A percentile compares a stretch with the other conserved stretches of the same genome.
These are phyloP conservation scores for Pythium graminicola DNA, from an alignment of 352 stramenopile genomes.

Conservation along the genomic window DNA sequence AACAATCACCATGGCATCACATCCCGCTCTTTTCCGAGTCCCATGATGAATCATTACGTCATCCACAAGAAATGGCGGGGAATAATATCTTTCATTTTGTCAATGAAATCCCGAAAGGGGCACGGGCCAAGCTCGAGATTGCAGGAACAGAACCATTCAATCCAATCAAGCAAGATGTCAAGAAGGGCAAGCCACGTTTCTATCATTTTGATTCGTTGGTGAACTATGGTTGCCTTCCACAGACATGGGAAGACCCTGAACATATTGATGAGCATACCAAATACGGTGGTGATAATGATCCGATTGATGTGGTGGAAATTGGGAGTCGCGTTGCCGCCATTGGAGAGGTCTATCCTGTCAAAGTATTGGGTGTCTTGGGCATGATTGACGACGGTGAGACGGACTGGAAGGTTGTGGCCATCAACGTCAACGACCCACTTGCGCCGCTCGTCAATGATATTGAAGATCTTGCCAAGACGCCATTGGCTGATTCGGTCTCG, in stretches of 20 bases:
- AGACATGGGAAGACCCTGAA: constrained; percentile 99
- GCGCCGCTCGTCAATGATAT: constrained; percentile 94
- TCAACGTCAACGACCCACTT: constrained; percentile 94
- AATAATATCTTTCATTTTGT: constrained; percentile 89
- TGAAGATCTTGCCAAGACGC: constrained; percentile 66
- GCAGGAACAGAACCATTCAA: constrained; percentile 87
- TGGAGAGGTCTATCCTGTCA: constrained; percentile 95
- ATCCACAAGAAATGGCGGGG: constrained; percentile 28
- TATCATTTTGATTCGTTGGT: constrained; percentile 83
- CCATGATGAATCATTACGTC: constrained; percentile 21
- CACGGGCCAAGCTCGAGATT: constrained; percentile 92
- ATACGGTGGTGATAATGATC: constrained; percentile 95
- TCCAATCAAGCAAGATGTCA: constrained; percentile 97
- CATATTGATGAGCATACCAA: constrained; percentile 92
- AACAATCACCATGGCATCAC: constrained; percentile 91
- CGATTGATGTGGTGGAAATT: constrained; percentile 99
- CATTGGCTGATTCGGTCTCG: constrained; percentile 60
- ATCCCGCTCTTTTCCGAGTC: constrained; percentile 73
- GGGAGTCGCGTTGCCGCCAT: constrained; percentile 83
- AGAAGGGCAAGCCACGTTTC: constrained; percentile 93
- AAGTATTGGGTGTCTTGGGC: constrained; percentile 95
- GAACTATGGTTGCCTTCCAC: constrained; percentile 98
- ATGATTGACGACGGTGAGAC: constrained; percentile 99
- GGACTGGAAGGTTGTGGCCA: constrained; percentile 99
- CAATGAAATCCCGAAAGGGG: constrained; percentile 90